Evolutionary conservation across 23 red algal genomes (phyloP).

Genomic region (Gracilaria domingensis): DNA sequence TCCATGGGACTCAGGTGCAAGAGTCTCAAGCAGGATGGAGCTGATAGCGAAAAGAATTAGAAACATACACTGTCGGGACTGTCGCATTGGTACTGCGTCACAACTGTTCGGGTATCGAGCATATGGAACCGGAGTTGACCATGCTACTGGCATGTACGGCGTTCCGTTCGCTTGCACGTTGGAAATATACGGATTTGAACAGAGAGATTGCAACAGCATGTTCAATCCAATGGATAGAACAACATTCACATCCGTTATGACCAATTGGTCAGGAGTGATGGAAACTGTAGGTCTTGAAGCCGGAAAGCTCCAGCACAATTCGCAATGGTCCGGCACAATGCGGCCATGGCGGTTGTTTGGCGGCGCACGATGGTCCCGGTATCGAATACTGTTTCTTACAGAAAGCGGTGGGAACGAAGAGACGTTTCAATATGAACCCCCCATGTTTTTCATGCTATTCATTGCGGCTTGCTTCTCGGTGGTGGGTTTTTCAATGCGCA

Average conservation of each 20-base stretch:
- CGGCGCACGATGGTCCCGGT: not conserved
- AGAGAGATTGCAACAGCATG: constrained; percentile 67
- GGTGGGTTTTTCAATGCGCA: not conserved
- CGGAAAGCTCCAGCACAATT: not conserved
- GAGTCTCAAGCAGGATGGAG: not conserved
- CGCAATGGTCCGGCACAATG: not conserved
- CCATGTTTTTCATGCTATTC: constrained; percentile 1
- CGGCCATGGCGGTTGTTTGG: not conserved
- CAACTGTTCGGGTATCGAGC: constrained; percentile 72
- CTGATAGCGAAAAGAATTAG: not conserved
- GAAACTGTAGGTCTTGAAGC: constrained; percentile 30
- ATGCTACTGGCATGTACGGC: constrained; percentile 11
- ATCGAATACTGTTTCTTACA: constrained; percentile 9
- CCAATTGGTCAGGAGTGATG: constrained; percentile 35
- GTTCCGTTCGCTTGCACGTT: constrained; percentile 64
- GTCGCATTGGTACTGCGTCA: constrained; percentile 49
- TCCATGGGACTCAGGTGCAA: constrained; percentile 66
- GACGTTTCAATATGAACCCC: not conserved
- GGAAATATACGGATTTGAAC: constrained; percentile 71
- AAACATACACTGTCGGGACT: constrained; percentile 50
- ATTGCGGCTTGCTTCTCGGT: not conserved
- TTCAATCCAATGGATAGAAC: constrained; percentile 63
- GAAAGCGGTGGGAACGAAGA: constrained; percentile 15
- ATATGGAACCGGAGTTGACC: constrained; percentile 75
- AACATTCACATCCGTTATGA: constrained; percentile 18